Percentiles rank a stretch among this genome's conserved stretches.
These are phyloP conservation scores for Penstemon eatonii DNA, from an alignment of 257 asterid species.

Conservation along the genomic window DNA sequence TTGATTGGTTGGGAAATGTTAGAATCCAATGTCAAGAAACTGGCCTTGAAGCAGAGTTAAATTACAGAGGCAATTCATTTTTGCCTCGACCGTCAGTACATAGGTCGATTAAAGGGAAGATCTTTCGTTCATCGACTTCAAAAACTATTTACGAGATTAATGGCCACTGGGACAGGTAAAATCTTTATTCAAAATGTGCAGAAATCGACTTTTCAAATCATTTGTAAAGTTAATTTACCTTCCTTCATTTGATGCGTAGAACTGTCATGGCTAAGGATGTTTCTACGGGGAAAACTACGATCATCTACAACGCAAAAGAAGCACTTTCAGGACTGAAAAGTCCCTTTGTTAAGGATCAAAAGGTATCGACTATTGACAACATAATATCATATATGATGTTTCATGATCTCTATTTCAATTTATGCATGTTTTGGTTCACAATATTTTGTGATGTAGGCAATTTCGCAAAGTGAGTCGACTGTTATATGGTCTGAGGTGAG, in stretches of 20 bases:
- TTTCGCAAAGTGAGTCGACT: conserved; percentile 54
- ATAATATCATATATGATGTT: no score
- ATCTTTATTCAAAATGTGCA: neutral
- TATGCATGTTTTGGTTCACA: neutral
- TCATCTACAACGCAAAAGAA: conserved; percentile 67
- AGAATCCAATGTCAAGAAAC: conserved; percentile 57
- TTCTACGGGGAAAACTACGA: conserved; percentile 40
- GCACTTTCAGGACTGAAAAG: conserved; percentile 54
- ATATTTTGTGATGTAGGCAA: conserved; percentile 35
- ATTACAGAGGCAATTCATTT: conserved; percentile 55
- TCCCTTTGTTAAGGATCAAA: conserved; percentile 57
- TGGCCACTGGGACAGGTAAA: conserved; percentile 92
- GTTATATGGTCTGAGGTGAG: conserved; percentile 71
- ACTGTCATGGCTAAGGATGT: conserved; percentile 51
- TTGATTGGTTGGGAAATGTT: conserved; percentile 81
- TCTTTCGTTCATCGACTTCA: conserved; percentile 50
- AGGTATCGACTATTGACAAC: conserved; percentile 38
- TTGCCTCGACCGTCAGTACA: conserved; percentile 44
- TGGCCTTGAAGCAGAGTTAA: conserved; percentile 65
- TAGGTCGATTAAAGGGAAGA: conserved; percentile 65
- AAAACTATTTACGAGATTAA: conserved; percentile 49
- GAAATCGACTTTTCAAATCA: neutral
- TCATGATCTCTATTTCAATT: no score
- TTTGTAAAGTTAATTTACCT: neutral
- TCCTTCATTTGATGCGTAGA: conserved; percentile 36